Conservation (phyloP, 116 monocot genomes). For the Dioscorea cayenensis region DNA sequence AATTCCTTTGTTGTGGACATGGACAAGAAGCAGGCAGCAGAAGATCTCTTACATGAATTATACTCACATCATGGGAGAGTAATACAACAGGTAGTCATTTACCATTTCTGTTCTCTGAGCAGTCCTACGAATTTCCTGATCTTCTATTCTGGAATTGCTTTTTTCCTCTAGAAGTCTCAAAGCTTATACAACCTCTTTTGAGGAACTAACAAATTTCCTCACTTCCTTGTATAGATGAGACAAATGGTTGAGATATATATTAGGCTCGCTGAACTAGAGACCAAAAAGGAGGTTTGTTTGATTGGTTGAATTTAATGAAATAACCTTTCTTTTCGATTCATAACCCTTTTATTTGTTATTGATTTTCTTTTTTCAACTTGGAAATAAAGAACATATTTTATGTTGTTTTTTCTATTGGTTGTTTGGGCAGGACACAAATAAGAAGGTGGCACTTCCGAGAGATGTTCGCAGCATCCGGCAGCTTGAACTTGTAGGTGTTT, state of each 20-base stretch:
- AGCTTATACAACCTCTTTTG: background rate
- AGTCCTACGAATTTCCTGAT: background rate
- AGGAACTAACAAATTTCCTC: background rate
- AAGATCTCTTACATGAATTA: slow-evolving; percentile 78
- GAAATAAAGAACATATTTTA: background rate
- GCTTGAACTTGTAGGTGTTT: slow-evolving; percentile 87
- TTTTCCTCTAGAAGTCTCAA: background rate
- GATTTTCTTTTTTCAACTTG: background rate
- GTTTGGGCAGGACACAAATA: slow-evolving; percentile 77
- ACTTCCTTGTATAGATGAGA: slow-evolving; percentile 58
- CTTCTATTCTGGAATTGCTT: background rate
- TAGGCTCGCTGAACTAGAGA: slow-evolving; percentile 94
- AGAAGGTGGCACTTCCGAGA: slow-evolving; percentile 71
- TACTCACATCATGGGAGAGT: slow-evolving; percentile 61
- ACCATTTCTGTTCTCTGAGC: background rate
- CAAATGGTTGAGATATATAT: slow-evolving; percentile 96
- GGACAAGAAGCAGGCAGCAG: slow-evolving; percentile 91
- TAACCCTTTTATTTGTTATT: background rate
- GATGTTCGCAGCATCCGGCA: slow-evolving; percentile 74
- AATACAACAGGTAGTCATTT: slow-evolving; percentile 57
- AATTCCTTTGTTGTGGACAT: slow-evolving; percentile 92
- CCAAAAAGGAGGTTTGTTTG: slow-evolving; percentile 76
- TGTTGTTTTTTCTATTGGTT: background rate
- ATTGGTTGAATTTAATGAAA: background rate
- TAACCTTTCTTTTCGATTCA: background rate